Percentiles rank a stretch among this genome's conserved stretches.
Conservation (phyloP, 2,329 filamentous ascomycete genomes). For the Elsinoe necatrix region DNA sequence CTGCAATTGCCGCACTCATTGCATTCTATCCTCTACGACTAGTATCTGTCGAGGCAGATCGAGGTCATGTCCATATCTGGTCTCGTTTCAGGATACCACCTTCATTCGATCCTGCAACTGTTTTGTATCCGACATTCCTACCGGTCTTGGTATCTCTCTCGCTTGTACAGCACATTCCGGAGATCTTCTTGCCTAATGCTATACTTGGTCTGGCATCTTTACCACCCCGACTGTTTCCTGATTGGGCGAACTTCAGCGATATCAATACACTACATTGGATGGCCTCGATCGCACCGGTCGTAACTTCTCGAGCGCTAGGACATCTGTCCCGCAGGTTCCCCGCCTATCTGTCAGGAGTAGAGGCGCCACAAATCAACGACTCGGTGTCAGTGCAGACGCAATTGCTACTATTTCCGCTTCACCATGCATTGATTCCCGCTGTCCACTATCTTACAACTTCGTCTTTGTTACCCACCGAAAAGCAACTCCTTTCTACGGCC, state of each 20-base stretch:
- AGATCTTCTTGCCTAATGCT: slow-evolving; percentile 66
- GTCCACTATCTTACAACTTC: slow-evolving; percentile 78
- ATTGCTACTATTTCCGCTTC: slow-evolving; percentile 68
- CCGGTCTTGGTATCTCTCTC: slow-evolving; percentile 70
- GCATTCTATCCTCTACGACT: slow-evolving; percentile 34
- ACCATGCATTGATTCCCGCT: slow-evolving; percentile 65
- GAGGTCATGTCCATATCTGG: slow-evolving; percentile 16
- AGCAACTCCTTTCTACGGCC: slow-evolving; percentile 75
- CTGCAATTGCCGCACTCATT: slow-evolving; percentile 27
- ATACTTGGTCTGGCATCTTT: slow-evolving; percentile 72
- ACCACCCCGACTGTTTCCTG: slow-evolving; percentile 63
- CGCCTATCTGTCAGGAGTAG: slow-evolving; percentile 29
- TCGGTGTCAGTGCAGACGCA: slow-evolving; percentile 46
- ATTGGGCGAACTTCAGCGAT: slow-evolving; percentile 47
- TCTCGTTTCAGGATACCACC: slow-evolving; percentile 53
- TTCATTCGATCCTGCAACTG: slow-evolving; percentile 80
- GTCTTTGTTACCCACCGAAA: slow-evolving; percentile 75
- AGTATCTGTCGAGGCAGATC: slow-evolving; percentile 19
- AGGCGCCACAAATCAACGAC: slow-evolving; percentile 25
- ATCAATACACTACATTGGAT: slow-evolving; percentile 70
- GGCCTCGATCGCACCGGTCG: slow-evolving; percentile 61
- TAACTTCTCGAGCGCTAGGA: slow-evolving; percentile 41
- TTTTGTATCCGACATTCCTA: slow-evolving; percentile 75
- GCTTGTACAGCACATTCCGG: slow-evolving; percentile 53
- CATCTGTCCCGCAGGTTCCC: slow-evolving; percentile 29